These are phyloP conservation scores for Russula brevipes DNA, from an alignment of 768 basidiomycete genomes.

Conservation along the genomic window DNA sequence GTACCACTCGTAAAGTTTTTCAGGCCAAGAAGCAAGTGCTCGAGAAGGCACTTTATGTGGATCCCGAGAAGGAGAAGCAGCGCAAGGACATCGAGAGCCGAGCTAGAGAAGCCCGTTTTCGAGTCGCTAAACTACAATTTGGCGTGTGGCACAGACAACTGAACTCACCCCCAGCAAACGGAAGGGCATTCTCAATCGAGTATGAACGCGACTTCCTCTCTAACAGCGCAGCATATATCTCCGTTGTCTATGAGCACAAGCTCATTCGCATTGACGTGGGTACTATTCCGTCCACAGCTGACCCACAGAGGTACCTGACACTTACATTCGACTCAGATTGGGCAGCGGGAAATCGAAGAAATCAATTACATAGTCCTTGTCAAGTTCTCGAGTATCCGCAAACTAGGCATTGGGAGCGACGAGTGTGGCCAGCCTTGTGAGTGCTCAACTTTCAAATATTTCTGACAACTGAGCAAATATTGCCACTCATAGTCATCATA, in stretches of 20 bases:
- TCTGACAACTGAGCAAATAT: not conserved
- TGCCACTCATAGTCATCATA: slow-evolving; percentile 10
- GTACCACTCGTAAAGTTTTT: slow-evolving; percentile 12
- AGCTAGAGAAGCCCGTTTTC: slow-evolving; percentile 43
- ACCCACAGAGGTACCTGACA: not conserved
- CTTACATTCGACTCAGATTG: slow-evolving; percentile 3
- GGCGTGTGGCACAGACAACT: slow-evolving; percentile 47
- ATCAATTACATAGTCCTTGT: slow-evolving; percentile 9
- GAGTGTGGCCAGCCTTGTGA: not conserved
- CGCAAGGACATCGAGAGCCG: slow-evolving; percentile 27
- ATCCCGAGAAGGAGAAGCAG: slow-evolving; percentile 30
- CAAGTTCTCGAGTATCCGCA: slow-evolving; percentile 20
- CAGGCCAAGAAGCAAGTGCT: slow-evolving; percentile 22
- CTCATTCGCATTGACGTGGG: slow-evolving; percentile 55
- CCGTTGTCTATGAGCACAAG: slow-evolving; percentile 66
- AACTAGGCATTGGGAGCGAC: slow-evolving; percentile 14
- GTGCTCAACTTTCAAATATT: not conserved
- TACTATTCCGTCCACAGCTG: not conserved
- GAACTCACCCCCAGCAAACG: slow-evolving; percentile 24
- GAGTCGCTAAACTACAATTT: slow-evolving; percentile 61
- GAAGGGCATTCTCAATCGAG: slow-evolving; percentile 56
- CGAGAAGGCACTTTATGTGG: slow-evolving; percentile 32
- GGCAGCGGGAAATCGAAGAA: slow-evolving; percentile 18
- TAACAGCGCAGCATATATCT: slow-evolving; percentile 47
- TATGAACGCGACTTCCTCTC: slow-evolving; percentile 50